Base-by-base conservation (phyloP, 805 yeast genomes). In the Wickerhamiella azymoides region DNA sequence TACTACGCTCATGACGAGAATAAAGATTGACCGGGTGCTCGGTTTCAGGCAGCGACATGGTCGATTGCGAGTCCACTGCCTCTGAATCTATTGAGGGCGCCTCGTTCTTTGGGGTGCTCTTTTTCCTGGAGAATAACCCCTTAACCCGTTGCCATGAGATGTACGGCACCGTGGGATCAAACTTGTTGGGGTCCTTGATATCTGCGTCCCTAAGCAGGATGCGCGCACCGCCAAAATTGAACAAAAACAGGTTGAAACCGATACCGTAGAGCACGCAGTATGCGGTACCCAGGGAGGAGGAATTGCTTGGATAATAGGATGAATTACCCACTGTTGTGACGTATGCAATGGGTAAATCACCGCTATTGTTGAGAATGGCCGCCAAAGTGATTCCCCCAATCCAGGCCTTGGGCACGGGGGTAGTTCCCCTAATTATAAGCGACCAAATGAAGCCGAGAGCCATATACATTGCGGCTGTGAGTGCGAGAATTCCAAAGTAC, bases 321-420 rank as follows among this genome's bases (percentile, higher is more conserved):
- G 85, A 77, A 13, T 74, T 70, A 21, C 82, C 79, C 56, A 84
- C 63, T 2, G 89, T 80, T 43, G 64, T 59, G 10, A 66, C 67
- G 53, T 84, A 85, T 0, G 94, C 94, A 53, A 84, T 81, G 0
- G 95, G 94, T 47, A 84, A 67, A 62, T 84, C 94, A 13, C 86
- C 75, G 38, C 80, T 76, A 57, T 84, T 84, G 38, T 86, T 88
- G 56, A 84, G 75, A 26, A 81, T 66, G 0, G 89, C 85, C 9
- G 82, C 84, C 25, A 79, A 71, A 6, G 80, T 50, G 16, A 80
- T 58, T 0, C 94, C 94, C 45, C 94, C 92, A 21, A 71, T 64
- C 89, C 93, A 84, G 33, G 72, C 62, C 48, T 70, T 72, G 3
- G 94, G 94, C 5, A 76, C 73, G 5, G 77, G 77, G 2, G 84